Evolutionary conservation across 2,329 filamentous ascomycete genomes (phyloP).

Genomic region (Cladophialophora chaetospira): DNA sequence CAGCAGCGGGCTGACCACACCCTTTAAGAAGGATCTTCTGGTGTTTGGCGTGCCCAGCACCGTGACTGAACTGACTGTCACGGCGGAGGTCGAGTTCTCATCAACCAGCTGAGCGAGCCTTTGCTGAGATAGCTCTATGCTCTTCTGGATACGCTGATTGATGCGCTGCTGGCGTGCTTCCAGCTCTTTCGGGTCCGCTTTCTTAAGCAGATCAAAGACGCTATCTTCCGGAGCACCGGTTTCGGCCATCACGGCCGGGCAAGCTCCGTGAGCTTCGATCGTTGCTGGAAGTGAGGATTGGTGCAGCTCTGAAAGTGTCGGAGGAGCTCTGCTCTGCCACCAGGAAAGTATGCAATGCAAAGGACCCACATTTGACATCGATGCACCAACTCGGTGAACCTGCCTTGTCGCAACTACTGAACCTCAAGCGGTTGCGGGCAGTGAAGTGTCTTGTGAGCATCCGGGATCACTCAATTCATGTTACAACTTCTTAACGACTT

Average conservation of each 20-base stretch:
- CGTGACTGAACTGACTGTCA: slow-evolving; percentile 82
- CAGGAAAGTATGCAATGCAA: no score
- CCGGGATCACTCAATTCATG: no score
- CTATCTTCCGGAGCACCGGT: slow-evolving; percentile 20
- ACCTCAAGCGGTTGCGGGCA: no score
- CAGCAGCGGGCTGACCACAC: slow-evolving; percentile 76
- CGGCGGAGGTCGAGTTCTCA: slow-evolving; percentile 81
- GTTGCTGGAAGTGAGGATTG: neutral
- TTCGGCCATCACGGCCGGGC: slow-evolving; percentile 21
- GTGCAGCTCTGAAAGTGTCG: no score
- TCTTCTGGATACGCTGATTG: slow-evolving; percentile 59
- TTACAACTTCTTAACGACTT: no score
- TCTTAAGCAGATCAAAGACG: slow-evolving; percentile 30
- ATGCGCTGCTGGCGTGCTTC: slow-evolving; percentile 63
- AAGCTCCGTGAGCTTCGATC: neutral
- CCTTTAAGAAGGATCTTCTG: slow-evolving; percentile 79
- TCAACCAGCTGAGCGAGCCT: slow-evolving; percentile 69
- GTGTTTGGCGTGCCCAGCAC: slow-evolving; percentile 82
- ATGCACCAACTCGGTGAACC: no score
- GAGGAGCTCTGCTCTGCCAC: no score
- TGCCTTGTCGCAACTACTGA: no score
- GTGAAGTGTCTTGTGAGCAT: no score
- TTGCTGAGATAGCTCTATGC: slow-evolving; percentile 64
- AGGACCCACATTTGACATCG: no score
- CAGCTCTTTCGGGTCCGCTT: slow-evolving; percentile 57